phyloP scores from a whole-genome alignment of 108 stramenopile species.

The Pseudonitzschia delicatissima region DNA sequence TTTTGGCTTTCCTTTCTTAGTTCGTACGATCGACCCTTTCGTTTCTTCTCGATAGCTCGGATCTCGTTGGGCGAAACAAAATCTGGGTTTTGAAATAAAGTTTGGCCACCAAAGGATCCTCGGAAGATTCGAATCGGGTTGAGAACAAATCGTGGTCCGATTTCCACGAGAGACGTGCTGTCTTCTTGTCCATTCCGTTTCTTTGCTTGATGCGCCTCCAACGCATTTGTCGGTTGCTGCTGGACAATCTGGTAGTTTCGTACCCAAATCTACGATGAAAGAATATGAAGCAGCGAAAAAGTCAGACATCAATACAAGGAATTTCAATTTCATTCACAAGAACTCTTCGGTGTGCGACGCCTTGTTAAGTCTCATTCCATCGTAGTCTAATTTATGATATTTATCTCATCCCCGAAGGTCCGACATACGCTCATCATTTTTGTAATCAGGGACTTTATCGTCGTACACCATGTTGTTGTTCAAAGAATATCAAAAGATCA shows the following conservation, averaged over 20 bases:
- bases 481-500: not conserved
- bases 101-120: slow-evolving; percentile 98
- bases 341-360: not conserved
- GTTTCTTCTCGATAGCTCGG: slow-evolving; percentile 68
- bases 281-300: slow-evolving; percentile 5
- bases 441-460: slow-evolving; percentile 81
- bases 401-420: slow-evolving; percentile 76
- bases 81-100: slow-evolving; percentile 87
- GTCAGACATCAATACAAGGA: slow-evolving; percentile 5
- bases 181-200: slow-evolving; percentile 72
- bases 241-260: slow-evolving; percentile 98
- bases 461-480: not conserved
- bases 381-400: slow-evolving; percentile 71
- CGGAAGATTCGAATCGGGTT: slow-evolving; percentile 95
- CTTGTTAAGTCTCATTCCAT: slow-evolving; percentile 78
- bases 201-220: slow-evolving; percentile 75
- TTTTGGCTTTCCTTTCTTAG: slow-evolving; percentile 76
- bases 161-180: slow-evolving; percentile 92
- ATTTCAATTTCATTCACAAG: not conserved
- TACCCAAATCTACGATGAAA: slow-evolving; percentile 89
- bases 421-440: slow-evolving; percentile 93
- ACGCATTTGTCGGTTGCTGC: slow-evolving; percentile 71
- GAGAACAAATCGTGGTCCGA: slow-evolving; percentile 98
- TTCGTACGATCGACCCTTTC: slow-evolving; percentile 75
- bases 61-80: slow-evolving; percentile 93